A percentile compares a stretch with the other conserved stretches of the same genome.
Evolutionary conservation across 371 early-diverging fungal species (phyloP).

Genomic region (Syncephalastrum racemosum): DNA sequence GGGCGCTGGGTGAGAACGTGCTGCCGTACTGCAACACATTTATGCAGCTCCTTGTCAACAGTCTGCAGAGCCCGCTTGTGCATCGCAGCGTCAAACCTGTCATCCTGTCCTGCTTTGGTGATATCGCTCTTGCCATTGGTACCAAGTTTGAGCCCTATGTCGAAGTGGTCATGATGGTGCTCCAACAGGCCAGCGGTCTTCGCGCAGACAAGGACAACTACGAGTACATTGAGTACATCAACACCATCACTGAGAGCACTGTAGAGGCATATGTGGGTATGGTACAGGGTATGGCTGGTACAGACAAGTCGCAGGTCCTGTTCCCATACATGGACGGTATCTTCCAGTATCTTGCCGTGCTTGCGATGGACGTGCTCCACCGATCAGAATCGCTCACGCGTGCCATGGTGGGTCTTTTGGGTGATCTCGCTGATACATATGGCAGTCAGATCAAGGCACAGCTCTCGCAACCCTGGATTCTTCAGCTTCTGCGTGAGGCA

Average conservation of each 20-base stretch:
- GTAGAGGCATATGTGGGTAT: slow-evolving; percentile 96
- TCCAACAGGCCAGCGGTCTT: slow-evolving; percentile 79
- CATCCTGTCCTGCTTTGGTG: slow-evolving; percentile 95
- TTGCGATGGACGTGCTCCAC: slow-evolving; percentile 56
- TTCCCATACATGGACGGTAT: slow-evolving; percentile 63
- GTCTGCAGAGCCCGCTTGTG: slow-evolving; percentile 71
- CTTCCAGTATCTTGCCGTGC: slow-evolving; percentile 66
- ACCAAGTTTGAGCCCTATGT: slow-evolving; percentile 84
- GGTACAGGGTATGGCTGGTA: slow-evolving; percentile 84
- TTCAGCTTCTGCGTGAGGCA: slow-evolving; percentile 69
- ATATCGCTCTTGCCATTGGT: slow-evolving; percentile 95
- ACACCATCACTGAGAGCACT: slow-evolving; percentile 82
- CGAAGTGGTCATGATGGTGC: slow-evolving; percentile 79
- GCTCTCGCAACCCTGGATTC: slow-evolving; percentile 67
- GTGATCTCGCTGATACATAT: slow-evolving; percentile 78
- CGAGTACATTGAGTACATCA: slow-evolving; percentile 84
- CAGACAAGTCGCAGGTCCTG: slow-evolving; percentile 52
- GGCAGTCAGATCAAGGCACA: slow-evolving; percentile 67
- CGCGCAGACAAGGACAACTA: slow-evolving; percentile 65
- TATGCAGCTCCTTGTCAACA: slow-evolving; percentile 82
- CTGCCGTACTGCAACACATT: slow-evolving; percentile 77
- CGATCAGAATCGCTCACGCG: slow-evolving; percentile 65
- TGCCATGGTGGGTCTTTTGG: slow-evolving; percentile 83
- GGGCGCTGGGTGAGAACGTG: slow-evolving; percentile 76
- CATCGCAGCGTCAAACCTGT: slow-evolving; percentile 89